Evolutionary conservation across 108 stramenopile species (phyloP).

Genomic region (Epithemia pelagica): DNA sequence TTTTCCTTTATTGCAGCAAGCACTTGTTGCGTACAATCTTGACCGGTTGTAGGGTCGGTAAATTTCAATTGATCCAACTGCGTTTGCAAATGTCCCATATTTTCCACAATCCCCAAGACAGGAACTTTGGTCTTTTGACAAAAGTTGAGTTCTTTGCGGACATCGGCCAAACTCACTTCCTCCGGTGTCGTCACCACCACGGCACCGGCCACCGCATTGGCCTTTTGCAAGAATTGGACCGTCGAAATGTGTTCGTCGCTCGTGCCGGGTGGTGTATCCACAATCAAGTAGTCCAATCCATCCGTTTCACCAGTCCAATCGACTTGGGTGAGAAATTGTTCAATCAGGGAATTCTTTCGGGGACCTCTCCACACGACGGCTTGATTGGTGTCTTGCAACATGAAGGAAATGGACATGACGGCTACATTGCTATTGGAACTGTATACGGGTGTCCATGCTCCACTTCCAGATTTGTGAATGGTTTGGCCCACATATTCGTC

Average conservation of each 20-base stretch:
- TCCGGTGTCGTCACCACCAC: slow-evolving; percentile 98
- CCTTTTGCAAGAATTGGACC: slow-evolving; percentile 92
- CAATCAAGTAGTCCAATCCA: slow-evolving; percentile 93
- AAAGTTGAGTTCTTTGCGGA: slow-evolving; percentile 98
- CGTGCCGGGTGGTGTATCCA: slow-evolving; percentile 99
- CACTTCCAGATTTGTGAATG: slow-evolving; percentile 85
- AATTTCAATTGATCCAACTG: slow-evolving; percentile 58
- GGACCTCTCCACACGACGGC: slow-evolving; percentile 99
- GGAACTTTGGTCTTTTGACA: slow-evolving; percentile 91
- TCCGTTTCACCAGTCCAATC: slow-evolving; percentile 75
- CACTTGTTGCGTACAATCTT: slow-evolving; percentile 59
- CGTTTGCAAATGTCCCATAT: slow-evolving; percentile 85
- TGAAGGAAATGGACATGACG: slow-evolving; percentile 96
- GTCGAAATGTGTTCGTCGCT: slow-evolving; percentile 99
- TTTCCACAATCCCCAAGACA: slow-evolving; percentile 96
- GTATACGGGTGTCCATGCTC: slow-evolving; percentile 97
- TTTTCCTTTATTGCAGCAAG: slow-evolving; percentile 44
- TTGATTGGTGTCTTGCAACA: slow-evolving; percentile 72
- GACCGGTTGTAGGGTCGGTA: slow-evolving; percentile 12
- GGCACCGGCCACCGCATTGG: slow-evolving; percentile 68
- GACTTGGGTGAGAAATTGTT: slow-evolving; percentile 95
- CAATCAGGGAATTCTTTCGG: slow-evolving; percentile 97
- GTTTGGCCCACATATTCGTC: slow-evolving; percentile 42
- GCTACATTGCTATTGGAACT: slow-evolving; percentile 74
- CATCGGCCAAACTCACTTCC: slow-evolving; percentile 96